These are phyloP conservation scores for Barnettozyma wickerhamii DNA, from an alignment of 805 yeast genomes.

Conservation along the genomic window DNA sequence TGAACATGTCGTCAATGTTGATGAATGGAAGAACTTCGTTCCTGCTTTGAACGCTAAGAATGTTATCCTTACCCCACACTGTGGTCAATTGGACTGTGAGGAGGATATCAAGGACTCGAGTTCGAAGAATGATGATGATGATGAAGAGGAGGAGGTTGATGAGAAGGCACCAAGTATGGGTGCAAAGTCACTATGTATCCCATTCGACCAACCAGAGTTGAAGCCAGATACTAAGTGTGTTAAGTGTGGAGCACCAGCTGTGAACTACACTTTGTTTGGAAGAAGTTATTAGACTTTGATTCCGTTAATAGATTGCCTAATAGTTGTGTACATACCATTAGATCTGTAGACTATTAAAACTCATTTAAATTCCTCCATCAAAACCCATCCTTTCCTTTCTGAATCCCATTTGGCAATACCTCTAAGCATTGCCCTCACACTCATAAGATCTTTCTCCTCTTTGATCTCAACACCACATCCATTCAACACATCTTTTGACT, in stretches of 20 bases:
- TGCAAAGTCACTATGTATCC: slow-evolving; percentile 97
- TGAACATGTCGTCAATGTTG: slow-evolving; percentile 74
- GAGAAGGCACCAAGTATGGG: slow-evolving; percentile 99
- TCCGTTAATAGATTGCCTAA: no score
- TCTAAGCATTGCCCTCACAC: slow-evolving; percentile 63
- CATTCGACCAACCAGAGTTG: slow-evolving; percentile 85
- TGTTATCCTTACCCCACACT: slow-evolving; percentile 93
- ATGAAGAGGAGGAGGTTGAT: slow-evolving; percentile 80
- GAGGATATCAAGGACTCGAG: slow-evolving; percentile 94
- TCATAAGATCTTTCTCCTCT: slow-evolving; percentile 51
- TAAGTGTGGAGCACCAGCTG: slow-evolving; percentile 72
- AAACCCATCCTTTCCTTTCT: slow-evolving; percentile 55
- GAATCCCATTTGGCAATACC: slow-evolving; percentile 66
- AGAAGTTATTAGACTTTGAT: slow-evolving; percentile 66
- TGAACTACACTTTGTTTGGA: slow-evolving; percentile 91
- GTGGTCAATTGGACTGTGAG: slow-evolving; percentile 92
- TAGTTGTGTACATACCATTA: no score
- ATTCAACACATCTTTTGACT: slow-evolving; percentile 44
- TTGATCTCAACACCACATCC: slow-evolving; percentile 35
- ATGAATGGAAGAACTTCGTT: slow-evolving; percentile 88
- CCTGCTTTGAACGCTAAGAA: slow-evolving; percentile 89
- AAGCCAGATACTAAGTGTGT: slow-evolving; percentile 81
- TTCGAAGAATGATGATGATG: slow-evolving; percentile 49
- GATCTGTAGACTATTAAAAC: no score
- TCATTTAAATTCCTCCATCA: slow-evolving; percentile 48